These are phyloP conservation scores for Trichomonascus vanleenenianus DNA, from an alignment of 805 yeast species.

Conservation along the genomic window DNA sequence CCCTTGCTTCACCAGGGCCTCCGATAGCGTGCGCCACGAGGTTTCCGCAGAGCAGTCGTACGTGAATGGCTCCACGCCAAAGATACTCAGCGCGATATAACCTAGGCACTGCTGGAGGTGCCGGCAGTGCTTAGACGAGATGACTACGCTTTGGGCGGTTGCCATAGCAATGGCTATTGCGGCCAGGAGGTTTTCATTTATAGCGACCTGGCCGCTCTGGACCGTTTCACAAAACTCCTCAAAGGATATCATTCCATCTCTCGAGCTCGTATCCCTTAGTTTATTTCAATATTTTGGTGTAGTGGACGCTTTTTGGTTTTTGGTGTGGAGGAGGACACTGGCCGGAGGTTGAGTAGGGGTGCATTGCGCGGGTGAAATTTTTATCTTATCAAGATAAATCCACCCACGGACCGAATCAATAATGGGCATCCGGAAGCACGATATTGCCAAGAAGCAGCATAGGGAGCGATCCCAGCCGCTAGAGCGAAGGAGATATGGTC, in stretches of 20 bases:
- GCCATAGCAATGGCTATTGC: constrained; percentile 11
- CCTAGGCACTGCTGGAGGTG: background rate
- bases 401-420: background rate
- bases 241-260: constrained; percentile 2
- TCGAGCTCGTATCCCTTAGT: too few relatives aligned
- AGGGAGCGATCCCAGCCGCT: constrained; percentile 85
- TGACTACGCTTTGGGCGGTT: constrained; percentile 8
- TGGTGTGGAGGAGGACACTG: background rate
- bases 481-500: constrained; percentile 67
- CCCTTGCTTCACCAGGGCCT: background rate
- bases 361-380: background rate
- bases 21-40: constrained; percentile 2
- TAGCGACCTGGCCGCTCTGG: background rate
- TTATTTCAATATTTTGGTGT: background rate
- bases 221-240: constrained; percentile 10
- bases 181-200: constrained; percentile 12
- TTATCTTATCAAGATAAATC: background rate
- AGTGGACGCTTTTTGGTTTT: background rate
- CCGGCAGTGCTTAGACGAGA: constrained; percentile 3
- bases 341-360: background rate
- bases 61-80: background rate
- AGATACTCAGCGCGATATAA: background rate
- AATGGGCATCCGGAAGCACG: constrained; percentile 38
- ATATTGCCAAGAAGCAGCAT: constrained; percentile 93
- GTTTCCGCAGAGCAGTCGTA: constrained; percentile 5